phyloP scores from a whole-genome alignment of 345 rosid genomes.

The Rhodomyrtus tomentosa region DNA sequence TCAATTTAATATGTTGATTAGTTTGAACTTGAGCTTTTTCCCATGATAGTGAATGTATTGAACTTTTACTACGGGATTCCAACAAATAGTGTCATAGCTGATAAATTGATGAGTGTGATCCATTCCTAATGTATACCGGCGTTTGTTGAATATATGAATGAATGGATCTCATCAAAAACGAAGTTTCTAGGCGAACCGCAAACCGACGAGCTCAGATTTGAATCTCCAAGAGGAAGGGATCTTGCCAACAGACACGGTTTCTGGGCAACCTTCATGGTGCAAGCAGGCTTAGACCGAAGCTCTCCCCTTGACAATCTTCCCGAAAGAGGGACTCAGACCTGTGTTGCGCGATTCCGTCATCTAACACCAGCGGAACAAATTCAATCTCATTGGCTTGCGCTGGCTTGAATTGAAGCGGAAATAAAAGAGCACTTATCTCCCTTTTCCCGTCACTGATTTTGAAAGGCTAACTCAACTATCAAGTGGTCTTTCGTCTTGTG shows the following conservation, averaged over 20 bases:
- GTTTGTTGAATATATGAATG: background rate
- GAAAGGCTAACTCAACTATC: constrained; percentile 17
- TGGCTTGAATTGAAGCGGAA: background rate
- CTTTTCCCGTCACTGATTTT: background rate
- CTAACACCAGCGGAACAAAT: background rate
- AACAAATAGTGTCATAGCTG: background rate
- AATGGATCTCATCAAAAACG: background rate
- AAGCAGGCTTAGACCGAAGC: background rate
- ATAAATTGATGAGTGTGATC: background rate
- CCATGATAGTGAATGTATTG: rapidly evolving
- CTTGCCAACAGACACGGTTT: background rate
- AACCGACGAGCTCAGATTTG: background rate
- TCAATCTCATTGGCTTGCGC: background rate
- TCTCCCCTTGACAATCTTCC: background rate
- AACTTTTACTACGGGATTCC: background rate
- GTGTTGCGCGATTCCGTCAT: background rate
- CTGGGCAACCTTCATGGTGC: background rate
- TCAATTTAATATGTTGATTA: background rate
- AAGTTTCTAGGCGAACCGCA: background rate
- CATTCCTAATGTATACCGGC: background rate
- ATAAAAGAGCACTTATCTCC: constrained; percentile 11
- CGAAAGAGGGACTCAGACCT: background rate
- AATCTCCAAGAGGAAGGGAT: background rate
- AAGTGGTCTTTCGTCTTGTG: background rate
- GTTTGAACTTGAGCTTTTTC: background rate